Conservation (phyloP, 805 yeast species). For the Scheffersomyces amazonensis region DNA sequence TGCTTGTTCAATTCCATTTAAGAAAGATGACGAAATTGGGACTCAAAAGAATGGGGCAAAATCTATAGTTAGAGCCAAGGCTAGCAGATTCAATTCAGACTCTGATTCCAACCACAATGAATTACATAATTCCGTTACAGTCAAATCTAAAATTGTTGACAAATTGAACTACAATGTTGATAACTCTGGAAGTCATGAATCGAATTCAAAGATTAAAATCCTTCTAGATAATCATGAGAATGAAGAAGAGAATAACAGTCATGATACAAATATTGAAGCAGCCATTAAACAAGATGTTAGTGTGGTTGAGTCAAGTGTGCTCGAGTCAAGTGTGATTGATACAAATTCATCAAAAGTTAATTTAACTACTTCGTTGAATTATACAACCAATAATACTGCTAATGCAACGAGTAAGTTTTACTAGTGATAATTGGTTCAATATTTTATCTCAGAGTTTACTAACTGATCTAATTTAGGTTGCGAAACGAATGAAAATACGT, state of each 20-base stretch:
- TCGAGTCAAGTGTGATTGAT: no score
- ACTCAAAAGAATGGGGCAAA: constrained; percentile 13
- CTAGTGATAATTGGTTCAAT: no score
- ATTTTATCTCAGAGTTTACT: no score
- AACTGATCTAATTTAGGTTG: background rate
- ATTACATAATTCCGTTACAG: constrained; percentile 5
- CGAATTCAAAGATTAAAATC: background rate
- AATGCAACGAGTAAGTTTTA: background rate
- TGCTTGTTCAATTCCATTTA: constrained; percentile 50
- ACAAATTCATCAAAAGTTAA: no score
- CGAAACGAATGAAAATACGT: background rate
- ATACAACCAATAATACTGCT: no score
- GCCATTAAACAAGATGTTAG: no score
- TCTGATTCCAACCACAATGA: background rate
- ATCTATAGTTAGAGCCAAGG: background rate
- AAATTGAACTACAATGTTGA: background rate
- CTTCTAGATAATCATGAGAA: background rate
- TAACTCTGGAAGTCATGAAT: background rate
- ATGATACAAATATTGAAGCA: no score
- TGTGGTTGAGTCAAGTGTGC: no score
- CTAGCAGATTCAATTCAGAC: background rate
- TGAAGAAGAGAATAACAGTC: background rate
- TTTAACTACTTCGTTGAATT: background rate
- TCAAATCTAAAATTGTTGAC: constrained; percentile 11
- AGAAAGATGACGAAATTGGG: constrained; percentile 37